A percentile compares a stretch with the other conserved stretches of the same genome.
Evolutionary conservation across 2,329 filamentous ascomycete genomes (phyloP).

Genomic region (Chaetomiaceae sp.): DNA sequence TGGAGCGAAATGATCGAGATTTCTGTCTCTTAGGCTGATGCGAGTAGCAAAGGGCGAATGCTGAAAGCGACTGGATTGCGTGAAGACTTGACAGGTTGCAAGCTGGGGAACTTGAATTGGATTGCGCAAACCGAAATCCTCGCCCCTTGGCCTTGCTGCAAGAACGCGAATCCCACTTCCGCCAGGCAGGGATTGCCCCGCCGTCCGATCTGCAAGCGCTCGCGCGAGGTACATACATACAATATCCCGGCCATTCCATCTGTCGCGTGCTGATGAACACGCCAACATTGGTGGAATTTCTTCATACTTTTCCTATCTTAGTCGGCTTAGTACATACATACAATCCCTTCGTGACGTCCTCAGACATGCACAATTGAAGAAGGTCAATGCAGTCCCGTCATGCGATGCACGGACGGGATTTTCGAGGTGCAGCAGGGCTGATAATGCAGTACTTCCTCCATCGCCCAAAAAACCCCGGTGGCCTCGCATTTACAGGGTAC

Average conservation of each 20-base stretch:
- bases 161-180: constrained; percentile 6
- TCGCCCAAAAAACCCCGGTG: neutral
- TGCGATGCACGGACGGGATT: neutral
- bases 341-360: no score
- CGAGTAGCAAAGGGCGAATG: neutral
- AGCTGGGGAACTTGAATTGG: neutral
- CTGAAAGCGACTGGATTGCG: neutral
- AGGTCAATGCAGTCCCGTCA: neutral
- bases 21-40: neutral
- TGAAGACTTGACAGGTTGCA: neutral
- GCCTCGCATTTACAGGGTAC: neutral
- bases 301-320: no score
- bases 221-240: no score
- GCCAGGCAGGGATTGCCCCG: neutral
- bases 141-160: neutral
- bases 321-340: no score
- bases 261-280: no score
- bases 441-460: neutral
- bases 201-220: constrained; percentile 2
- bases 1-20: neutral
- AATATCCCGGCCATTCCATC: no score
- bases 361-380: no score
- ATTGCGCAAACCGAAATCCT: constrained; percentile 4
- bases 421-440: neutral
- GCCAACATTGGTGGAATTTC: no score